These are phyloP conservation scores for Przewalskia tangutica DNA, from an alignment of 257 asterid genomes.

Conservation along the genomic window DNA sequence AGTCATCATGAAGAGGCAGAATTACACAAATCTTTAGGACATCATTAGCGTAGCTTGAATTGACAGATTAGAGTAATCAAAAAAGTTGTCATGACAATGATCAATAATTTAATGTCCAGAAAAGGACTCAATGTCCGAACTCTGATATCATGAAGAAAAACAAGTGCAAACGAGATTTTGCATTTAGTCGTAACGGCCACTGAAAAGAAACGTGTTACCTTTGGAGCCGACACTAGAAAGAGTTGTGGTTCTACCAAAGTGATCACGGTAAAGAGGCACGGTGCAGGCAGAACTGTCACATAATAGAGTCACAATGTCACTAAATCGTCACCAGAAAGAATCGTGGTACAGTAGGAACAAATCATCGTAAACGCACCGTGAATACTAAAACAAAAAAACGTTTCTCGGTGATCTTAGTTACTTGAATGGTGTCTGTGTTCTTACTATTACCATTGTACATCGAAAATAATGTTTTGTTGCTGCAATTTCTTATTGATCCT, in stretches of 20 bases:
- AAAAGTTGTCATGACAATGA: no score
- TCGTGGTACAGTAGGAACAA: neutral
- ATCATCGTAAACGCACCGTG: neutral
- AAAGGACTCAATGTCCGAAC: no score
- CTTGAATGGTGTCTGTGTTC: neutral
- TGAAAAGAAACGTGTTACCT: neutral
- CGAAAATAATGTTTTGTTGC: neutral
- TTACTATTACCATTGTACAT: neutral
- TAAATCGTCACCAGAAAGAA: neutral
- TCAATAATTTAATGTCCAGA: no score
- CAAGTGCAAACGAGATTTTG: no score
- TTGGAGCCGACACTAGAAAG: neutral
- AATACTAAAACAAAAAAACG: neutral
- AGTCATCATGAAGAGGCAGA: neutral
- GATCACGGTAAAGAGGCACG: neutral
- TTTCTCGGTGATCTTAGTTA: neutral
- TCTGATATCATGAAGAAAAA: no score
- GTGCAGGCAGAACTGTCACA: neutral
- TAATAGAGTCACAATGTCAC: neutral
- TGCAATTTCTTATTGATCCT: neutral
- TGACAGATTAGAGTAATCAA: no score
- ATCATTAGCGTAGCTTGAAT: no score
- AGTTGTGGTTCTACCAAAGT: neutral
- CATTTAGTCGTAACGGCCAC: neutral
- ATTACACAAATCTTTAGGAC: neutral